phyloP scores from a whole-genome alignment of 1,284 basidiomycete species.

The Cutaneotrichosporon cavernicola region DNA sequence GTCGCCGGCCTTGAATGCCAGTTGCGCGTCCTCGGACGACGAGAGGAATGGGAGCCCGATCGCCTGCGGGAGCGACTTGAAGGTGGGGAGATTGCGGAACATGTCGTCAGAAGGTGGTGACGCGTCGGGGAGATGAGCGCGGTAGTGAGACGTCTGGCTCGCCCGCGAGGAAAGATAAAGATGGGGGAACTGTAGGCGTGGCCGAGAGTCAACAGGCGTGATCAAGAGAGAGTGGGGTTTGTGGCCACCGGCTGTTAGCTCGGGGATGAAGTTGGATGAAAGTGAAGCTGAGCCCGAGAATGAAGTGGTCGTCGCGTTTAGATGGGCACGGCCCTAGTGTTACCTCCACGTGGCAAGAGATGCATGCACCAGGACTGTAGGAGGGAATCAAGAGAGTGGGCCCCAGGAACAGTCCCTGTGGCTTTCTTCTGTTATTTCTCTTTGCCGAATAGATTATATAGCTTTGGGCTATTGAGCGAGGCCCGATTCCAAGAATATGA shows the following conservation, averaged over 20 bases:
- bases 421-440: background rate
- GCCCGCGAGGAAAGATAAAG: background rate
- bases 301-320: background rate
- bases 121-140: background rate
- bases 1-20: slow-evolving; percentile 77
- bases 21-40: slow-evolving; percentile 75
- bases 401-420: background rate
- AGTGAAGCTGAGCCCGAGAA: background rate
- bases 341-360: background rate
- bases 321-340: background rate
- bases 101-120: slow-evolving; percentile 20
- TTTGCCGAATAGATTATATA: no score
- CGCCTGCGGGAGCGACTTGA: slow-evolving; percentile 51
- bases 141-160: background rate
- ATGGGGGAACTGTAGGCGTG: background rate
- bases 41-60: slow-evolving; percentile 53
- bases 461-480: no score
- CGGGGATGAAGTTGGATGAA: slow-evolving; percentile 2
- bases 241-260: background rate
- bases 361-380: background rate
- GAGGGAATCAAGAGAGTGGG: no score
- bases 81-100: slow-evolving; percentile 43
- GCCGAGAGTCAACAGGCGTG: background rate
- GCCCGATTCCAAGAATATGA: background rate
- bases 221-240: background rate